phyloP scores from a whole-genome alignment of 306 rosid genomes.

The Macrotyloma uniflorum region DNA sequence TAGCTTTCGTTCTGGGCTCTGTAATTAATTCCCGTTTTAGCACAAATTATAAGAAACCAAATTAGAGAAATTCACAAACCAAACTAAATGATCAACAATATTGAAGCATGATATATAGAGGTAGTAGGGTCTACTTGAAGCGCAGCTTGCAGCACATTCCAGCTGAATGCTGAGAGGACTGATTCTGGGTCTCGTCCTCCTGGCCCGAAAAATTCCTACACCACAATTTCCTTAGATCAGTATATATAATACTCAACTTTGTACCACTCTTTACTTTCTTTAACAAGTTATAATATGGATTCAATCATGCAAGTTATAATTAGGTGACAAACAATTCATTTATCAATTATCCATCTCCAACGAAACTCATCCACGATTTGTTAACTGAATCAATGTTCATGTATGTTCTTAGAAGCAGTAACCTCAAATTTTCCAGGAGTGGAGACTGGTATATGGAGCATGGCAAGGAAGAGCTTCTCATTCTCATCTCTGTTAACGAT shows the following conservation, averaged over 20 bases:
- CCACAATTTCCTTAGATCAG: not conserved
- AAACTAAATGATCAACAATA: not conserved
- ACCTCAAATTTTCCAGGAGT: slow-evolving; percentile 60
- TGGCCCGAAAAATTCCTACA: slow-evolving; percentile 54
- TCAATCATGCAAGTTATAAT: not conserved
- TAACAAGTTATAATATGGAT: not conserved
- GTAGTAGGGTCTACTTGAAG: slow-evolving; percentile 42
- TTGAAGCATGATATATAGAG: no score
- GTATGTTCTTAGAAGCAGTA: not conserved
- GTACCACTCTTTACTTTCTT: not conserved
- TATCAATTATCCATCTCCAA: not conserved
- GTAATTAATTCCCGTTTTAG: not conserved
- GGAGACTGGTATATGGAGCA: slow-evolving; percentile 46
- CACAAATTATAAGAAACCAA: not conserved
- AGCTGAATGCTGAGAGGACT: slow-evolving; percentile 64
- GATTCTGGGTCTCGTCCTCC: slow-evolving; percentile 69
- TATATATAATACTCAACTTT: not conserved
- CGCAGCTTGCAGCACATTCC: slow-evolving; percentile 66
- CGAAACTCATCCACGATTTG: no score
- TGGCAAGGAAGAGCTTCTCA: slow-evolving; percentile 53
- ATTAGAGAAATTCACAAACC: not conserved
- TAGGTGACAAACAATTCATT: no score
- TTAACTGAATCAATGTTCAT: not conserved
- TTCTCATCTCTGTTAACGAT: slow-evolving; percentile 63
- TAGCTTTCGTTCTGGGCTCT: slow-evolving; percentile 45